Evolutionary conservation across 2,329 filamentous ascomycete genomes (phyloP).

Genomic region (Xylaria sp.): DNA sequence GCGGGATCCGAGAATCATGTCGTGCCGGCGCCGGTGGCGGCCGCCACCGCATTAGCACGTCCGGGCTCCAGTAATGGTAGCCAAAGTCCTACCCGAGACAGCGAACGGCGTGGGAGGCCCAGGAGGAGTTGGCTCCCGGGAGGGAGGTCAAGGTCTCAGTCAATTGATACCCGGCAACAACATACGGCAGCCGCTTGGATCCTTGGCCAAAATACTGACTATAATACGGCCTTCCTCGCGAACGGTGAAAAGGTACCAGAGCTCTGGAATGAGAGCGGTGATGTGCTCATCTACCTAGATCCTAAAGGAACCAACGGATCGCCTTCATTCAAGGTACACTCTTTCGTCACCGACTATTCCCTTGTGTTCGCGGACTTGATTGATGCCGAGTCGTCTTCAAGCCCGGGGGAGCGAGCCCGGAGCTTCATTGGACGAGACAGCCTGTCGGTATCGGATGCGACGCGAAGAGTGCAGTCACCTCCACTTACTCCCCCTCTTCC

Average conservation of each 20-base stretch:
- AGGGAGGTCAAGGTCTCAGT: constrained; percentile 63
- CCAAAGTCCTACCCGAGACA: constrained; percentile 56
- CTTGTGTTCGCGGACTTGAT: constrained; percentile 65
- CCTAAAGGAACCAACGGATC: constrained; percentile 61
- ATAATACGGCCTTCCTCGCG: constrained; percentile 63
- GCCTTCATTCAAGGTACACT: constrained; percentile 70
- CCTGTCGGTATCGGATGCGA: constrained; percentile 63
- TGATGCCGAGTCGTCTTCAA: constrained; percentile 55
- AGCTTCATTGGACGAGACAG: constrained; percentile 62
- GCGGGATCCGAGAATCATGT: constrained; percentile 49
- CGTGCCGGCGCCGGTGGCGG: constrained; percentile 41
- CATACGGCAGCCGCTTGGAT: constrained; percentile 62
- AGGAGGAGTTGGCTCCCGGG: constrained; percentile 67
- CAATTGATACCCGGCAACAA: constrained; percentile 51
- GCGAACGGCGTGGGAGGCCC: constrained; percentile 55
- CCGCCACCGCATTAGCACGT: constrained; percentile 41
- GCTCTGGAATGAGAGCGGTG: constrained; percentile 71
- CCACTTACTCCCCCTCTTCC: constrained; percentile 54
- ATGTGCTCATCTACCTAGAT: constrained; percentile 68
- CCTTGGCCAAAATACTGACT: constrained; percentile 65
- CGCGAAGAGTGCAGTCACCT: constrained; percentile 52
- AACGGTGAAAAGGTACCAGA: constrained; percentile 72
- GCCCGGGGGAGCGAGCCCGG: constrained; percentile 50
- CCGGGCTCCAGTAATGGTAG: constrained; percentile 54
- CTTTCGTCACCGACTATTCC: constrained; percentile 65